Evolutionary conservation across 139 green algal genomes (phyloP), one percentile per base, ranked within the genome.

Genomic region (Picochlorum sp.): DNA sequence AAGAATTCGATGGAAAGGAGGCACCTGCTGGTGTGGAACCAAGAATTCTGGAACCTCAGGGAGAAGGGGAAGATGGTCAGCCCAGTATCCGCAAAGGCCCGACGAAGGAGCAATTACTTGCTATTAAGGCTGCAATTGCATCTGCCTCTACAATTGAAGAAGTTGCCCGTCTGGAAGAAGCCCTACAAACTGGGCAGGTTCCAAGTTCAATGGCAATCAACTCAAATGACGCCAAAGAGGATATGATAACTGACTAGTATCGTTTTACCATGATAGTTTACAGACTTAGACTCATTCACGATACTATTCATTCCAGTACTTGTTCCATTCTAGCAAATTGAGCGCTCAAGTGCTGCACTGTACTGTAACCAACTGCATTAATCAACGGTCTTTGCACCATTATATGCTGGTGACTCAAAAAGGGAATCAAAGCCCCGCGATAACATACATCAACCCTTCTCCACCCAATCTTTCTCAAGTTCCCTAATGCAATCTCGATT

Each of bases 121-220:
- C 88, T 8, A 85, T 96, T 51, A 89, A 92, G 65, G 89, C 85
- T 3, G 86, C 86, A 8, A 95, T 97, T 61, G 87, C 85, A 0
- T 87, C 86, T 31, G 77, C 82, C n/a, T 65, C 80, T 36, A 96
- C 89, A 5, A 69, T 97, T 57, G 85, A 96, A 57, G 90, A 97
- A 64, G 88, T 95, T 25, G 31, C 64, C 44, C 40, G 66, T 40
- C 68, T 96, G 30, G 90, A 97, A 70, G 68, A 80, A 26, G 87
- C 88, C 12, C 71, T 97, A 8, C 69, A 53, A 12, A 76, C 72
- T 13, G 89, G 89, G 10, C 65, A 85, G n/a, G 12, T 12, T 41
- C 35, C n/a, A n/a, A n/a, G n/a, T n/a, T n/a, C n/a, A n/a, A n/a
- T n/a, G n/a, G n/a, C n/a, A n/a, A n/a, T n/a, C n/a, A n/a, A n/a